Conservation (phyloP, 495 filamentous ascomycete genomes). For the Antarctomyces pellizariae region DNA sequence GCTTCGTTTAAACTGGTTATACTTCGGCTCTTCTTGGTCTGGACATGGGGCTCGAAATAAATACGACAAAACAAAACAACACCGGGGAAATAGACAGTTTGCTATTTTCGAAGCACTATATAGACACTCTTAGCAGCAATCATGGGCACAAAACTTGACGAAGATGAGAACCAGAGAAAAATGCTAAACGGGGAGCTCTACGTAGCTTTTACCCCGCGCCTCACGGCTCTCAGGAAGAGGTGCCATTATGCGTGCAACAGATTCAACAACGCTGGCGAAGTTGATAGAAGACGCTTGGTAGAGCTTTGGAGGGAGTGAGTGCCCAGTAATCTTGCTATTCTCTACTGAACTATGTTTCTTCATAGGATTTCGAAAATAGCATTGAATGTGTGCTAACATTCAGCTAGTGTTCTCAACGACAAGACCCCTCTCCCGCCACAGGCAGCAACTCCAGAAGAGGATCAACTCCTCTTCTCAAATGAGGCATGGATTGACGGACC, state of each 20-base stretch:
- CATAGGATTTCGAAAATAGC: neutral
- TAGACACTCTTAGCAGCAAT: no score
- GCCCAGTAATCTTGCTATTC: neutral
- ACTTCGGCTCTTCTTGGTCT: no score
- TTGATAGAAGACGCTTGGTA: conserved; percentile 29
- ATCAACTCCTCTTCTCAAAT: conserved; percentile 31
- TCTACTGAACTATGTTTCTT: neutral
- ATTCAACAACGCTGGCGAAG: conserved; percentile 38
- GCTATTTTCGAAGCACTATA: no score
- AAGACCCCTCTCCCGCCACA: conserved; percentile 34
- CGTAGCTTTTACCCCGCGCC: conserved; percentile 21
- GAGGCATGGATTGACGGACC: conserved; percentile 53
- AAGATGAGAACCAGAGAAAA: conserved; percentile 20
- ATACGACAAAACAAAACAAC: no score
- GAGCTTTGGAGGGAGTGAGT: conserved; percentile 58
- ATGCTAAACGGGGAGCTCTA: conserved; percentile 29
- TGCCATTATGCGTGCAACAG: conserved; percentile 32
- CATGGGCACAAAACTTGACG: conserved; percentile 4
- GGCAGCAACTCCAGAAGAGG: conserved; percentile 26
- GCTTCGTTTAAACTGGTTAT: no score
- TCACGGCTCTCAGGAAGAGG: conserved; percentile 28
- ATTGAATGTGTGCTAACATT: conserved; percentile 2
- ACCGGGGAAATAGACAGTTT: no score
- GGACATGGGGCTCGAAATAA: no score
- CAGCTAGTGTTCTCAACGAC: conserved; percentile 32